A percentile compares a stretch with the other conserved stretches of the same genome.
Evolutionary conservation across 2,329 filamentous ascomycete species (phyloP).

Genomic region (Fusarium brevicatenulatum): DNA sequence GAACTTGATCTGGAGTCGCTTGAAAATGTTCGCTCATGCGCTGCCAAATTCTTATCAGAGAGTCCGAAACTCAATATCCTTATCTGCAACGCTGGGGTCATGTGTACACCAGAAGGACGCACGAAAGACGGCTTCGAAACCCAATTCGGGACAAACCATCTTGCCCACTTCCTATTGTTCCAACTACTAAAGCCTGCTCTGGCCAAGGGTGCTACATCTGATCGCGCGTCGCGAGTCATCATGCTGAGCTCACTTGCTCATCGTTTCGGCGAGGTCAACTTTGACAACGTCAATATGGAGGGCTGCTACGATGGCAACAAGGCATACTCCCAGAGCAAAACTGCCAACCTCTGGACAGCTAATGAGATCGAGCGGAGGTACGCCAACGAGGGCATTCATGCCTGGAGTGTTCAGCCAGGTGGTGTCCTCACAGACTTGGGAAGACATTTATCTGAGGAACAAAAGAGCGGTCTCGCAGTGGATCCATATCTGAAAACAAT

Average conservation of each 20-base stretch:
- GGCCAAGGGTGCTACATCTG: not conserved
- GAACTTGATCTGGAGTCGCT: not conserved
- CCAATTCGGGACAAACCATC: constrained; percentile 8
- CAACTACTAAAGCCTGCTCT: not conserved
- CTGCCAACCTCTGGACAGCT: constrained; percentile 9
- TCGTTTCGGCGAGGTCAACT: not conserved
- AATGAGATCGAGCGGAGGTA: constrained; percentile 5
- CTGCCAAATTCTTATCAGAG: not conserved
- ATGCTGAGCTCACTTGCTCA: not conserved
- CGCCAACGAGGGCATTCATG: not conserved
- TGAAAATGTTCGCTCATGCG: not conserved
- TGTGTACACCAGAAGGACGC: not conserved
- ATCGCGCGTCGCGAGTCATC: not conserved
- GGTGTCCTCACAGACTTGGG: not conserved
- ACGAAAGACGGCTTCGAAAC: constrained; percentile 4
- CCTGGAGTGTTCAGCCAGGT: constrained; percentile 4
- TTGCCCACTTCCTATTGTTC: not conserved
- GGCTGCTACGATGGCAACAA: constrained; percentile 2
- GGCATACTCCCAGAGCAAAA: not conserved
- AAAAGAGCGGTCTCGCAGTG: not conserved
- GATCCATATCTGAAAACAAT: constrained; percentile 2
- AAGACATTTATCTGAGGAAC: not conserved
- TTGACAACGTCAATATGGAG: constrained; percentile 5
- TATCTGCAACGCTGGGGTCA: constrained; percentile 11
- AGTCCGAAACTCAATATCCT: not conserved